These are phyloP conservation scores for Meyerozyma elateridarum DNA, from an alignment of 1,139 yeast genomes.

Conservation along the genomic window DNA sequence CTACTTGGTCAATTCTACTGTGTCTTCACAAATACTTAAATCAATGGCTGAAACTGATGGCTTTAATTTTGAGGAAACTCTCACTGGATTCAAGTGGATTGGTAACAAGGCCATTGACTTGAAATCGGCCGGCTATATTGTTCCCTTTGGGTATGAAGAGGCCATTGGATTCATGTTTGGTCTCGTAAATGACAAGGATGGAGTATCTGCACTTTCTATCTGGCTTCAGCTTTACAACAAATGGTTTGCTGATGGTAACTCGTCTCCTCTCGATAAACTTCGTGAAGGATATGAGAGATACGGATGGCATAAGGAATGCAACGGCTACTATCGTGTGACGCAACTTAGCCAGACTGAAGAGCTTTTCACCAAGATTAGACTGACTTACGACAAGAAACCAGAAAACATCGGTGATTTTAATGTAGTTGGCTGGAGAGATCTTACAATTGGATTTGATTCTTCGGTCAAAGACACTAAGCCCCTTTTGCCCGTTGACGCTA, in stretches of 20 bases:
- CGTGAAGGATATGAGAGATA: slow-evolving; percentile 55
- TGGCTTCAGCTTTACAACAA: slow-evolving; percentile 66
- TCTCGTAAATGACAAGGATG: slow-evolving; percentile 90
- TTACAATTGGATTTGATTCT: slow-evolving; percentile 79
- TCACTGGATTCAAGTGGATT: slow-evolving; percentile 97
- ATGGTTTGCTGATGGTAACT: slow-evolving; percentile 37
- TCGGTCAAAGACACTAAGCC: slow-evolving; percentile 56
- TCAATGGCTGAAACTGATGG: slow-evolving; percentile 63
- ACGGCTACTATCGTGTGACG: slow-evolving; percentile 75
- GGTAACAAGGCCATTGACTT: slow-evolving; percentile 83
- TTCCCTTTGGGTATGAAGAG: slow-evolving; percentile 92
- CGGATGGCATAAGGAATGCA: slow-evolving; percentile 80
- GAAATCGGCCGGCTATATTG: slow-evolving; percentile 56
- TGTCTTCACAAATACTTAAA: slow-evolving; percentile 77
- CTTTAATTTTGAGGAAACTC: slow-evolving; percentile 68
- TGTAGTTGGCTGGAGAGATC: slow-evolving; percentile 72
- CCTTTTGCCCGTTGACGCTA: slow-evolving; percentile 60
- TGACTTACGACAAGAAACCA: slow-evolving; percentile 38
- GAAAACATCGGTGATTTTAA: slow-evolving; percentile 45
- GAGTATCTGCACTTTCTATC: slow-evolving; percentile 75
- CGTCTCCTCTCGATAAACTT: slow-evolving; percentile 44
- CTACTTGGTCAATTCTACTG: slow-evolving; percentile 81
- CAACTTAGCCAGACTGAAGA: slow-evolving; percentile 46
- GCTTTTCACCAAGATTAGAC: slow-evolving; percentile 50
- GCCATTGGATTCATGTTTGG: slow-evolving; percentile 94